Conservation (phyloP, 2,329 filamentous ascomycete species). For the Gaeumannomyces tritici region DNA sequence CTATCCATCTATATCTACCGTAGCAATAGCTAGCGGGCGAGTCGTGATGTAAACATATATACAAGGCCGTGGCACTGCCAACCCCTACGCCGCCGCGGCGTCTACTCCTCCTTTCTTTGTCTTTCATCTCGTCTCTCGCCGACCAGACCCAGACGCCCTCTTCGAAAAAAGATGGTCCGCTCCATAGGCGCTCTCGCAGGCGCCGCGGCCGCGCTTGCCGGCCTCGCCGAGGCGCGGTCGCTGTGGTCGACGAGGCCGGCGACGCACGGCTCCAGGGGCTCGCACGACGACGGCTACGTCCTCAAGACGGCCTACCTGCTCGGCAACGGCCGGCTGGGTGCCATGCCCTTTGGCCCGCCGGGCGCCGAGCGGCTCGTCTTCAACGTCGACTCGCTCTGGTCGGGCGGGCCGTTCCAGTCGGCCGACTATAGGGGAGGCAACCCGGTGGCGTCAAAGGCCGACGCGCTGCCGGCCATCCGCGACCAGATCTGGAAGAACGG, state of each 20-base stretch:
- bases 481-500: constrained; percentile 37
- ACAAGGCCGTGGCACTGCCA: too few relatives aligned
- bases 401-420: constrained; percentile 36
- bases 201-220: neutral
- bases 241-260: neutral
- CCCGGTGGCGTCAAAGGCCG: constrained; percentile 21
- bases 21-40: too few relatives aligned
- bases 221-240: neutral
- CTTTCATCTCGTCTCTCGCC: too few relatives aligned
- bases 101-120: too few relatives aligned
- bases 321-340: constrained; percentile 38
- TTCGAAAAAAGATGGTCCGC: neutral
- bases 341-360: constrained; percentile 31
- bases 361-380: constrained; percentile 30
- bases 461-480: constrained; percentile 29
- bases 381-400: constrained; percentile 40
- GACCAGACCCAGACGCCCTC: neutral
- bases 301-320: constrained; percentile 31
- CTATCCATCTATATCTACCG: too few relatives aligned
- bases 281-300: constrained; percentile 16
- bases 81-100: too few relatives aligned
- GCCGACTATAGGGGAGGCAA: constrained; percentile 37
- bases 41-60: too few relatives aligned
- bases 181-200: neutral
- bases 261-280: neutral